These are phyloP conservation scores for Phytophthora quininea DNA, from an alignment of 352 stramenopile genomes.

Conservation along the genomic window DNA sequence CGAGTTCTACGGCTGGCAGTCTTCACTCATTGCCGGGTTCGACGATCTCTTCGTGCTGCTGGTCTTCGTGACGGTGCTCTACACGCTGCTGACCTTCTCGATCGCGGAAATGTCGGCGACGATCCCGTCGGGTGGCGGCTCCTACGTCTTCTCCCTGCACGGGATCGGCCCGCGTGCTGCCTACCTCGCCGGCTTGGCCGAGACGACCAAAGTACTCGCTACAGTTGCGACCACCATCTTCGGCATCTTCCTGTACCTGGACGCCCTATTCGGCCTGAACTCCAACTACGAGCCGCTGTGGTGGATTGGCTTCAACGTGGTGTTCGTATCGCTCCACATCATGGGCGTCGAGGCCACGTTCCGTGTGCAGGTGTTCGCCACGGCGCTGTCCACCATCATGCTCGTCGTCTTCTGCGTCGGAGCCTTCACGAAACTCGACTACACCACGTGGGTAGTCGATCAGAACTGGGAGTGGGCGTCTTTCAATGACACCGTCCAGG, in stretches of 20 bases:
- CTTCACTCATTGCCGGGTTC: no score
- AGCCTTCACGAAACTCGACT: constrained; percentile 55
- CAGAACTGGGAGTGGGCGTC: constrained; percentile 59
- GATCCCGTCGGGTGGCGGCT: no score
- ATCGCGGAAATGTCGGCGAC: no score
- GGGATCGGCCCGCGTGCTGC: constrained; percentile 25
- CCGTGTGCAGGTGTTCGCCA: constrained; percentile 63
- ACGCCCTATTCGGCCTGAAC: constrained; percentile 50
- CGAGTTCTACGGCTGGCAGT: no score
- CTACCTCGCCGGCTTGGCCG: constrained; percentile 70
- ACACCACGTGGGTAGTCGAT: constrained; percentile 55
- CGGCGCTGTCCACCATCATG: constrained; percentile 52
- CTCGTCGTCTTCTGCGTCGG: constrained; percentile 67
- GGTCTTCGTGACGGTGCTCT: no score
- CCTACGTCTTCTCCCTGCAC: no score
- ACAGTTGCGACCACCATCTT: constrained; percentile 55
- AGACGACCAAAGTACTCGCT: constrained; percentile 66
- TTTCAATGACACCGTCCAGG: constrained; percentile 50
- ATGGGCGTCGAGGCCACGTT: constrained; percentile 64
- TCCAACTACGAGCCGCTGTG: constrained; percentile 49
- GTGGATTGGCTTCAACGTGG: constrained; percentile 58
- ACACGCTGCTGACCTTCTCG: no score
- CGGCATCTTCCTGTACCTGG: constrained; percentile 67
- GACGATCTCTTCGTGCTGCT: no score
- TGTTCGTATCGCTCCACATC: constrained; percentile 73